phyloP scores from a whole-genome alignment of 768 basidiomycete genomes.

The Agaricus subrufescens region DNA sequence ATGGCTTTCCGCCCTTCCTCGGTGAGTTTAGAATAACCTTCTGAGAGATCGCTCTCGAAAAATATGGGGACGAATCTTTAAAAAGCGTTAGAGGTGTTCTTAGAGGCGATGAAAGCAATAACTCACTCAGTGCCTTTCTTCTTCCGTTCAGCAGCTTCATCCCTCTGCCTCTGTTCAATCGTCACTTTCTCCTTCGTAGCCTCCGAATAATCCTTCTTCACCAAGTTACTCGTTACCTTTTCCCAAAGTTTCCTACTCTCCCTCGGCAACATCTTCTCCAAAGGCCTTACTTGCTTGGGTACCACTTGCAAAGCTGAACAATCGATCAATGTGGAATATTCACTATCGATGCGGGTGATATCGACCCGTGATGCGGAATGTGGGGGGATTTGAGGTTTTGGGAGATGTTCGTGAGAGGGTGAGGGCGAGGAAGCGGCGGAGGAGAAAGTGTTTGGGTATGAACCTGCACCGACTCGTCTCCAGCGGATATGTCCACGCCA shows the following conservation, averaged over 20 bases:
- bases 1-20: conserved; percentile 65
- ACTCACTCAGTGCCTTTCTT: conserved; percentile 74
- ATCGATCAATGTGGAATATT: conserved; percentile 71
- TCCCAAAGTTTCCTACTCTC: conserved; percentile 93
- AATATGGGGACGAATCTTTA: conserved; percentile 67
- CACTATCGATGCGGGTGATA: conserved; percentile 37
- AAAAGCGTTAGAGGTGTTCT: background rate
- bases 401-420: conserved; percentile 41
- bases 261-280: conserved; percentile 69
- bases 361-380: conserved; percentile 43
- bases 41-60: conserved; percentile 66
- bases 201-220: conserved; percentile 83
- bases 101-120: conserved; percentile 1
- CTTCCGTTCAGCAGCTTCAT: conserved; percentile 84
- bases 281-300: conserved; percentile 81
- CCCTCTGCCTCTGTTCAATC: conserved; percentile 93
- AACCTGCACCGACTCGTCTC: conserved; percentile 51
- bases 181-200: conserved; percentile 88
- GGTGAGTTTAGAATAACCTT: conserved; percentile 68
- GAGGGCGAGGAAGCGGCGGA: conserved; percentile 44
- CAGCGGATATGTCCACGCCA: conserved; percentile 86
- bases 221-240: conserved; percentile 65
- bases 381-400: conserved; percentile 27
- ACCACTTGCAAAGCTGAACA: conserved; percentile 62
- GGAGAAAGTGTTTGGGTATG: conserved; percentile 34